A percentile compares a stretch with the other conserved stretches of the same genome.
phyloP scores from a whole-genome alignment of 257 asterid species.

The Mitragyna speciosa region DNA sequence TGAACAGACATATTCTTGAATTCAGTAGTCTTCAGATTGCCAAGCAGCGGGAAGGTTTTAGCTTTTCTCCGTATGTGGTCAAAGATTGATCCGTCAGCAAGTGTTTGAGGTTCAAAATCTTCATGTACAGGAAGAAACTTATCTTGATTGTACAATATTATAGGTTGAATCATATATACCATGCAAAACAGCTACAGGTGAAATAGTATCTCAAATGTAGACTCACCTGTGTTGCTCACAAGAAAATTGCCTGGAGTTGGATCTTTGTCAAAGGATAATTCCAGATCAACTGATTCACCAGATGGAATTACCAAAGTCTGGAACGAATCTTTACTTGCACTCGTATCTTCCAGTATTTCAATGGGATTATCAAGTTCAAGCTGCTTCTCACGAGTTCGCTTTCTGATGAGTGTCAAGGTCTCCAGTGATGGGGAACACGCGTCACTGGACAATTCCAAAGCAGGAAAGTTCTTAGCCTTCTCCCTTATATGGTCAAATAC shows the following conservation, averaged over 20 bases:
- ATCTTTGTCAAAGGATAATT: constrained; percentile 29
- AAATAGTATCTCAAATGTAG: constrained; percentile 4
- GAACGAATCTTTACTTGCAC: constrained; percentile 27
- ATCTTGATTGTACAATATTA: constrained; percentile 22
- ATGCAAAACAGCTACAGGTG: background rate
- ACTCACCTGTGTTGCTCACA: constrained; percentile 45
- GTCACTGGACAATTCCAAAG: constrained; percentile 42
- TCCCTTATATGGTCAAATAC: constrained; percentile 76
- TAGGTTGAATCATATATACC: constrained; percentile 6
- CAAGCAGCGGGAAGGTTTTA: constrained; percentile 33
- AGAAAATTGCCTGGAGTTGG: constrained; percentile 22
- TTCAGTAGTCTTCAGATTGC: constrained; percentile 24
- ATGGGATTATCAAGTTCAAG: constrained; percentile 42
- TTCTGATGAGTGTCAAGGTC: constrained; percentile 63
- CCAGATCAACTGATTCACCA: constrained; percentile 30
- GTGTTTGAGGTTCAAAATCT: constrained; percentile 27
- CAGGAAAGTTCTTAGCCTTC: constrained; percentile 74
- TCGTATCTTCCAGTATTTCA: constrained; percentile 41
- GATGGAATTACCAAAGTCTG: constrained; percentile 24
- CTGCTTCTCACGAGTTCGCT: constrained; percentile 77
- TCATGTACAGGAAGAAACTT: constrained; percentile 24
- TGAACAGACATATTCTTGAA: constrained; percentile 15
- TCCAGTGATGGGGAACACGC: constrained; percentile 59
- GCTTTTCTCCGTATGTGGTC: constrained; percentile 40
- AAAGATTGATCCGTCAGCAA: constrained; percentile 33